Evolutionary conservation across 2,329 filamentous ascomycete genomes (phyloP).

Genomic region (Fusarium sp.): DNA sequence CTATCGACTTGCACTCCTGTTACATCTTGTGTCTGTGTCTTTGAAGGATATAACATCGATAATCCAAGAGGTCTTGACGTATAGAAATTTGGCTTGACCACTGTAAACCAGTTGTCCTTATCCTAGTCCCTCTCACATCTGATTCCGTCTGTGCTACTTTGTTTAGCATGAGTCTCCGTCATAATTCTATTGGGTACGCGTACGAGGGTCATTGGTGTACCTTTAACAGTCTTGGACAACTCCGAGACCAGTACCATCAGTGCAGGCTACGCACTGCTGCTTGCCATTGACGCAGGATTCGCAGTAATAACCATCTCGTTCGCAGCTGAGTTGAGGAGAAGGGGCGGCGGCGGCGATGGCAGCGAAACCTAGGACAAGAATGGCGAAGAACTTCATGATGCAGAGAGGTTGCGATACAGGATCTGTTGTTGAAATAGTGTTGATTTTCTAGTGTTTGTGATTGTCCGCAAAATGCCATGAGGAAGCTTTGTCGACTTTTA

Average conservation of each 20-base stretch:
- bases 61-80: too few relatives aligned
- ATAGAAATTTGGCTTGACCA: too few relatives aligned
- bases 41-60: too few relatives aligned
- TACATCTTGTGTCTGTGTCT: too few relatives aligned
- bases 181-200: too few relatives aligned
- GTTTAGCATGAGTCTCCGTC: too few relatives aligned
- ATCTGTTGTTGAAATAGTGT: too few relatives aligned
- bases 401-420: not conserved
- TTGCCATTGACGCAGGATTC: constrained; percentile 6
- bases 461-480: too few relatives aligned
- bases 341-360: not conserved
- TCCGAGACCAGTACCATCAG: constrained; percentile 6
- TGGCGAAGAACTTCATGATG: constrained; percentile 3
- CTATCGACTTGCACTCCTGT: too few relatives aligned
- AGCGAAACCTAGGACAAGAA: not conserved
- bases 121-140: too few relatives aligned
- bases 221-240: not conserved
- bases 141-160: too few relatives aligned
- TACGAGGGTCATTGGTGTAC: not conserved
- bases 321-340: not conserved
- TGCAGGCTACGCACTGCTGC: constrained; percentile 1
- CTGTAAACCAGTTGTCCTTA: too few relatives aligned
- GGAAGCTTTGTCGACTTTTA: not conserved
- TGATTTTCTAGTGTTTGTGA: not conserved
- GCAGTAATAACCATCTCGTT: not conserved